These are phyloP conservation scores for Breviolum minutum DNA, from an alignment of 73 alveolate species.

Conservation along the genomic window DNA sequence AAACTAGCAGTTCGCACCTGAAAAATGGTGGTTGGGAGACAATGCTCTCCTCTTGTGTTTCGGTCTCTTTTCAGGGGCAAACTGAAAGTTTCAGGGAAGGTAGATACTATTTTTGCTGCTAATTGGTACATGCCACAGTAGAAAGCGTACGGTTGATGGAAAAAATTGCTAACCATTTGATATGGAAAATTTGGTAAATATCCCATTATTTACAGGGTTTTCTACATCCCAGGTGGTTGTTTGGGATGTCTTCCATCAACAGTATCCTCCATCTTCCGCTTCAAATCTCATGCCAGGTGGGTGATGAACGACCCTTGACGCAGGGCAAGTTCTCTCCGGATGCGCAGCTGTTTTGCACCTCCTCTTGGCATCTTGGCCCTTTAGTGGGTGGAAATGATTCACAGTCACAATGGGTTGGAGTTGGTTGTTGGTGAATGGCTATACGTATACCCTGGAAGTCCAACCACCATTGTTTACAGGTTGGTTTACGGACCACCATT, in stretches of 20 bases:
- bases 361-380: slow-evolving; percentile 25
- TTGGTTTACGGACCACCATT: too few species aligned
- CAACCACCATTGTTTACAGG: too few species aligned
- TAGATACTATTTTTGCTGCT: background rate
- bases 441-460: too few species aligned
- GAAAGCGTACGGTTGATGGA: background rate
- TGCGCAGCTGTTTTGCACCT: slow-evolving; percentile 95
- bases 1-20: too few species aligned
- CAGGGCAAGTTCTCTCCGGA: slow-evolving; percentile 97
- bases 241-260: background rate
- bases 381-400: too few species aligned
- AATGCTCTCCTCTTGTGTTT: background rate
- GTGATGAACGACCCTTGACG: slow-evolving; percentile 96
- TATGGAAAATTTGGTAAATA: too few species aligned
- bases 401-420: too few species aligned
- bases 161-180: too few species aligned
- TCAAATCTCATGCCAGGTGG: too few species aligned
- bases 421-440: too few species aligned
- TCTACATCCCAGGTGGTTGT: too few species aligned
- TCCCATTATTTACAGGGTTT: too few species aligned
- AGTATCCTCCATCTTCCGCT: background rate
- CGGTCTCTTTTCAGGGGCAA: background rate
- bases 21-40: background rate
- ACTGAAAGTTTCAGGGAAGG: background rate
- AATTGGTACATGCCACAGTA: background rate